phyloP scores from a whole-genome alignment of 2,329 filamentous ascomycete genomes.

The Nigrospora oryzae region DNA sequence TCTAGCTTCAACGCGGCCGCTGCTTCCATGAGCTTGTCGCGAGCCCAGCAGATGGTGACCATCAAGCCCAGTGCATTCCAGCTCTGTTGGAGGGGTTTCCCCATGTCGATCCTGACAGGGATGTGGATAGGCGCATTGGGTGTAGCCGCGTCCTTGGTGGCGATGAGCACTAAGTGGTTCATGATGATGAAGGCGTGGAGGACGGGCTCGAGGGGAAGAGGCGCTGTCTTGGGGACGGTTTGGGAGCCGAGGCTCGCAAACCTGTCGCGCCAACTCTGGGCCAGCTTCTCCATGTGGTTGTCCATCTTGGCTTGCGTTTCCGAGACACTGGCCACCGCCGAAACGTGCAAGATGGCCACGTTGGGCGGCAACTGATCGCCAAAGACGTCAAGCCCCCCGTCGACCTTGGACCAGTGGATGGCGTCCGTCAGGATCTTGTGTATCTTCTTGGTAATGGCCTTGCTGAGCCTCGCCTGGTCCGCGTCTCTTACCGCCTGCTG shows the following conservation, averaged over 20 bases:
- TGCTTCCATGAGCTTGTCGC: slow-evolving; percentile 13
- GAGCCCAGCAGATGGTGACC: slow-evolving; percentile 22
- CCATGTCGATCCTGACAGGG: slow-evolving; percentile 18
- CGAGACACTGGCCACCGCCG: slow-evolving; percentile 5
- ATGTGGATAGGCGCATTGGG: slow-evolving; percentile 14
- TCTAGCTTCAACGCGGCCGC: background rate
- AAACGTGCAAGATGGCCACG: slow-evolving; percentile 11
- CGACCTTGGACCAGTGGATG: slow-evolving; percentile 16
- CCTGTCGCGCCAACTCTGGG: slow-evolving; percentile 10
- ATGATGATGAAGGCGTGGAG: slow-evolving; percentile 21
- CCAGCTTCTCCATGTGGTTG: slow-evolving; percentile 10
- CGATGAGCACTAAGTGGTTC: slow-evolving; percentile 19
- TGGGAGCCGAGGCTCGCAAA: background rate
- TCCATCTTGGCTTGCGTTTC: slow-evolving; percentile 10
- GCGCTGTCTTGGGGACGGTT: background rate
- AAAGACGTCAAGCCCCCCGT: slow-evolving; percentile 13
- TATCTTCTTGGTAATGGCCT: slow-evolving; percentile 12
- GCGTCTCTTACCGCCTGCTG: slow-evolving; percentile 1
- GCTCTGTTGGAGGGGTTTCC: slow-evolving; percentile 18
- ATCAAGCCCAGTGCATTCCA: slow-evolving; percentile 23
- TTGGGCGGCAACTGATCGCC: slow-evolving; percentile 11
- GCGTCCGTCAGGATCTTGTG: slow-evolving; percentile 10
- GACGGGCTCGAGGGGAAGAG: slow-evolving; percentile 11
- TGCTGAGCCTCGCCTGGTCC: slow-evolving; percentile 2
- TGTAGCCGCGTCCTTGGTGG: slow-evolving; percentile 18